phyloP scores from a whole-genome alignment of 768 basidiomycete genomes.

The Lactarius psammicola region DNA sequence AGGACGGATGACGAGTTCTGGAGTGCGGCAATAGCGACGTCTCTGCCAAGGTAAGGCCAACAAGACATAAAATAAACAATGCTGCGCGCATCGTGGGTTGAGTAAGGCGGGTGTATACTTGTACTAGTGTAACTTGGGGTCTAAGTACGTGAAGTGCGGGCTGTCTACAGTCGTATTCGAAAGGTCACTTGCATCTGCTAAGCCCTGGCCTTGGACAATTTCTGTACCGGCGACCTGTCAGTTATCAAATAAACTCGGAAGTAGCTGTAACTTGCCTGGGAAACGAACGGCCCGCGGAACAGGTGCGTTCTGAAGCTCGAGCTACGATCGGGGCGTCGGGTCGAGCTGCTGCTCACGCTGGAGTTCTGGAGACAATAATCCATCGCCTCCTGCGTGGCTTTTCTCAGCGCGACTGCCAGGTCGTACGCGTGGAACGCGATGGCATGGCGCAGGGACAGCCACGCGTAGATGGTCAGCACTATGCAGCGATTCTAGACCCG shows the following conservation, averaged over 20 bases:
- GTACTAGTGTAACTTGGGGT: neutral
- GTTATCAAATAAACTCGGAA: neutral
- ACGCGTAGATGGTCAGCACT: constrained; percentile 79
- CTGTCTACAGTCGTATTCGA: neutral
- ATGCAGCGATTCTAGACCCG: constrained; percentile 68
- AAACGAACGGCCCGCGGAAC: neutral
- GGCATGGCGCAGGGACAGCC: constrained; percentile 72
- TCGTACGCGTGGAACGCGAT: constrained; percentile 62
- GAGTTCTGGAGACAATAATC: constrained; percentile 52
- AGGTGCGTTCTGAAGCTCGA: neutral
- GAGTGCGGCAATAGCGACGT: neutral
- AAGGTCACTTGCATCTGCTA: neutral
- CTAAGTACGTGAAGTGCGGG: neutral
- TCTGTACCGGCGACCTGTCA: neutral
- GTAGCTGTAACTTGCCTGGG: neutral
- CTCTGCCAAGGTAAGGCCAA: neutral
- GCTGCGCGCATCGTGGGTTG: neutral
- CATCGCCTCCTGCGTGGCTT: constrained; percentile 61
- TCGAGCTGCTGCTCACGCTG: neutral
- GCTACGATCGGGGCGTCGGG: neutral
- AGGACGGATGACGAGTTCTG: neutral
- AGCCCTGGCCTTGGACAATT: constrained; percentile 2
- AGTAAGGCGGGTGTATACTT: neutral
- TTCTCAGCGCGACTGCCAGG: constrained; percentile 53
- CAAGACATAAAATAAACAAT: neutral